These are phyloP conservation scores for Ganoderma sp. DNA, from an alignment of 1,284 basidiomycete species.

Conservation along the genomic window DNA sequence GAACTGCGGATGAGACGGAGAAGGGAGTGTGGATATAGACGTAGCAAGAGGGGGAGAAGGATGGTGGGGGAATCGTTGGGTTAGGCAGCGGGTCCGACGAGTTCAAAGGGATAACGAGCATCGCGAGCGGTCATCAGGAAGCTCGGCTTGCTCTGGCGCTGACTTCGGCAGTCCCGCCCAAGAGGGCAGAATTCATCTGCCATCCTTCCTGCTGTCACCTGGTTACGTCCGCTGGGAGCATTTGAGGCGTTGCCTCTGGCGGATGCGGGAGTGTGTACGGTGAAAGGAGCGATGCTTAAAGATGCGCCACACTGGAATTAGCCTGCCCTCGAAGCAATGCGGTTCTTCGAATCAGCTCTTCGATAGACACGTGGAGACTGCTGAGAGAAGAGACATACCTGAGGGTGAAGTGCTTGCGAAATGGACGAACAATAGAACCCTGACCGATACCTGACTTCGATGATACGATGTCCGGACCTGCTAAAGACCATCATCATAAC, in stretches of 20 bases:
- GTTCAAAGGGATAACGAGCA: background rate
- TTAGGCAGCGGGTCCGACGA: background rate
- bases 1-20: background rate
- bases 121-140: background rate
- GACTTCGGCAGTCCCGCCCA: background rate
- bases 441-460: too few species aligned
- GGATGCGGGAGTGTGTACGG: background rate
- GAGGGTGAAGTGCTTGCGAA: background rate
- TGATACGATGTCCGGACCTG: too few species aligned
- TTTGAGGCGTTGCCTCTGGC: background rate
- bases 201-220: background rate
- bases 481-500: too few species aligned
- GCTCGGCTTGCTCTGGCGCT: background rate
- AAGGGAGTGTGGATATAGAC: background rate
- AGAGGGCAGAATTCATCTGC: background rate
- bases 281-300: background rate
- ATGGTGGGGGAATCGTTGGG: background rate
- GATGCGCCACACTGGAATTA: background rate
- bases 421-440: too few species aligned
- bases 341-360: background rate
- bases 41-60: background rate
- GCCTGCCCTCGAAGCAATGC: background rate
- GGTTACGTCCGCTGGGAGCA: background rate
- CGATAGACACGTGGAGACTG: background rate
- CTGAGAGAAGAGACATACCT: background rate